Conservation (phyloP, 768 basidiomycete species). For the Multifurca ochricompacta region DNA sequence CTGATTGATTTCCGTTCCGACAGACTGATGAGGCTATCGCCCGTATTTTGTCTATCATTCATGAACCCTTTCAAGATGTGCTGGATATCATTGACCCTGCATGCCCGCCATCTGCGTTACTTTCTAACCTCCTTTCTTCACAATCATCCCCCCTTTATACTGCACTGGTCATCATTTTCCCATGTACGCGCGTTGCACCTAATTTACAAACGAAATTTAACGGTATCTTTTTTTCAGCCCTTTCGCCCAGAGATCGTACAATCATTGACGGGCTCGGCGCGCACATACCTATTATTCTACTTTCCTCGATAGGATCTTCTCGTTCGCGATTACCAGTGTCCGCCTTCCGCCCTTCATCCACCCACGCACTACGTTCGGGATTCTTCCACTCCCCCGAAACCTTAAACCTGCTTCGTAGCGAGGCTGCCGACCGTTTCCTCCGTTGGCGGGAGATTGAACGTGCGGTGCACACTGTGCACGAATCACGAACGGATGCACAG, state of each 20-base stretch:
- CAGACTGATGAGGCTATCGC: conserved; percentile 22
- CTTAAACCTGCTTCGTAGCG: conserved; percentile 46
- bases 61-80: conserved; percentile 48
- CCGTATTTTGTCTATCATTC: conserved; percentile 38
- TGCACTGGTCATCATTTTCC: conserved; percentile 47
- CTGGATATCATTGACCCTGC: conserved; percentile 46
- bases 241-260: conserved; percentile 24
- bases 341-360: conserved; percentile 46
- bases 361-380: conserved; percentile 45
- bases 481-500: conserved; percentile 19
- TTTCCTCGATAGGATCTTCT: conserved; percentile 29
- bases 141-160: conserved; percentile 53
- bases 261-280: conserved; percentile 38
- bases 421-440: conserved; percentile 63
- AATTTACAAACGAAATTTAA: neutral
- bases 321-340: conserved; percentile 32
- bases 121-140: conserved; percentile 50
- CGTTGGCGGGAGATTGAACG: conserved; percentile 66
- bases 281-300: conserved; percentile 50
- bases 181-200: conserved; percentile 24
- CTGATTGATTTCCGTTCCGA: neutral
- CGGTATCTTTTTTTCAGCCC: neutral
- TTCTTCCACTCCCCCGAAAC: conserved; percentile 61
- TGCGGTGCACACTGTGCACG: conserved; percentile 39
- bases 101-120: conserved; percentile 41